Evolutionary conservation across 345 rosid genomes (phyloP), one percentile per base, ranked within the genome.

Genomic region (Citrus australasica): DNA sequence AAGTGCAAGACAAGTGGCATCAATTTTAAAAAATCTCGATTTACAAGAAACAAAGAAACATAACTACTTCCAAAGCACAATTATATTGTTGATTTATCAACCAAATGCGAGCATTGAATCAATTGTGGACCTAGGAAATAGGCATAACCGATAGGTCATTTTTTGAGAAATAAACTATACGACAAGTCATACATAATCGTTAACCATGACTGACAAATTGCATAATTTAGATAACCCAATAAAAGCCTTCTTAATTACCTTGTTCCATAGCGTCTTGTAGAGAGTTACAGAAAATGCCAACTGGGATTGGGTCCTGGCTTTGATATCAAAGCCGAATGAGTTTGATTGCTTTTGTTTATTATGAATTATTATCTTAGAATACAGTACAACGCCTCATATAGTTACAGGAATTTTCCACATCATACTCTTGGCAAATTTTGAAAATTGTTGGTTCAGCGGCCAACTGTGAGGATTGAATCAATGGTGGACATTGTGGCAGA

Each of bases 381-480:
- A 62, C 35, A 62, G 19, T 1, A 1, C 22, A 28, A 62, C 30
- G 16, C 28, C 22, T 62, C 2, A 14, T 32, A 21, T 28, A 28
- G 35, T 11, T 62, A 62, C 35, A 28, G 67, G 6, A 59, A 22
- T 59, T 25, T 59, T 21, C 25, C 63, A 0, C 17, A 24, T 25
- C 33, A 10, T 16, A 13, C 27, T 4, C 33, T 32, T 32, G 33
- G 33, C 48, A 27, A 25, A 61, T 25, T 30, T 0, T 84, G 84
- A 51, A 88, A 80, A n/a, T 38, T 21, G 2, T 24, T 37, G 21
- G 75, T 22, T 72, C 65, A 72, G 28, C 64, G 75, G 19, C 85
- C 82, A 0, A 6, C 67, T 37, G 51, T 48, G 60, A 81, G 86
- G 71, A 83, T 67, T 5, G 86, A 81, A 27, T 83, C 79, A 38